Evolutionary conservation across 495 filamentous ascomycete species (phyloP).

Genomic region (Endocarpon pusillum): DNA sequence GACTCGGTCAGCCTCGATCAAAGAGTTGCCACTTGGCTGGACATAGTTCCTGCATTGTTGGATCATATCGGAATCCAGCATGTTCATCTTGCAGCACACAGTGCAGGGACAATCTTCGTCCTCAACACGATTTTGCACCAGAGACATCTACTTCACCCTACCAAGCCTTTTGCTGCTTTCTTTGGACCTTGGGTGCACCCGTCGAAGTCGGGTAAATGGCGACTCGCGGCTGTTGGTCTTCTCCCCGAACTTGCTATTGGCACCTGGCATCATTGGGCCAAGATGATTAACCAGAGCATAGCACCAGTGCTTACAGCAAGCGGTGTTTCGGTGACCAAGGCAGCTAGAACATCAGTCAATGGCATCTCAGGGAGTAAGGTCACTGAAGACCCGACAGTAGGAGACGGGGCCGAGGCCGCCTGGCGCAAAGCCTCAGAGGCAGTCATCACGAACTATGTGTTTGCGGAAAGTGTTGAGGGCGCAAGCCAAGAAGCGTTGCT

Average conservation of each 20-base stretch:
- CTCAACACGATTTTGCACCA: slow-evolving; percentile 26
- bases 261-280: background rate
- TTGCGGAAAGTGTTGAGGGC: slow-evolving; percentile 14
- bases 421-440: slow-evolving; percentile 7
- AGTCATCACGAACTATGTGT: too few relatives aligned
- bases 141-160: slow-evolving; percentile 23
- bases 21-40: slow-evolving; percentile 24
- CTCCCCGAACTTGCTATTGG: too few relatives aligned
- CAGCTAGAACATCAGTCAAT: too few relatives aligned
- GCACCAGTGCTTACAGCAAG: slow-evolving; percentile 19
- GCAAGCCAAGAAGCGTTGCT: slow-evolving; percentile 20
- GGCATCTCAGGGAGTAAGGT: slow-evolving; percentile 3
- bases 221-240: too few relatives aligned
- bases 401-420: too few relatives aligned
- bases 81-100: slow-evolving; percentile 25
- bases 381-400: background rate
- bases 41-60: slow-evolving; percentile 25
- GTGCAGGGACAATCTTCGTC: slow-evolving; percentile 29
- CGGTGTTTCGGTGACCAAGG: slow-evolving; percentile 8
- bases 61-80: slow-evolving; percentile 21
- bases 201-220: too few relatives aligned
- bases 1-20: slow-evolving; percentile 19
- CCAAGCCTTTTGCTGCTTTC: slow-evolving; percentile 17
- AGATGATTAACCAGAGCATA: slow-evolving; percentile 7
- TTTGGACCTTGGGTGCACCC: too few relatives aligned